phyloP scores from a whole-genome alignment of 2,329 filamentous ascomycete genomes.

The Sordariomycetes sp. region DNA sequence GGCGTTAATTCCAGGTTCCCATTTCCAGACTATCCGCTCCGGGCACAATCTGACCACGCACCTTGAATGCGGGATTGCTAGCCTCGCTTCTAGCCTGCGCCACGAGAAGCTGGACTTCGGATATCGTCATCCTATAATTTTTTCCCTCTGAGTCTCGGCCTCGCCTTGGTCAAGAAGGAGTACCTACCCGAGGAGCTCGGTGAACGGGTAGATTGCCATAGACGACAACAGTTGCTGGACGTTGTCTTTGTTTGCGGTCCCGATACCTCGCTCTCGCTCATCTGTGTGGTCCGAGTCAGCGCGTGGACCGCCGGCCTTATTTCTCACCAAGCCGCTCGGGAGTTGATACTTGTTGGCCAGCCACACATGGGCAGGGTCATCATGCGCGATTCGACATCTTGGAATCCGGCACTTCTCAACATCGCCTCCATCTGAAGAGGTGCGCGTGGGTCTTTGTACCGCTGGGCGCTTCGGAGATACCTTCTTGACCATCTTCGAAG shows the following conservation, averaged over 20 bases:
- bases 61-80: constrained; percentile 43
- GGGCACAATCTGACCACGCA: constrained; percentile 17
- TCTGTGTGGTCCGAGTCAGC: constrained; percentile 21
- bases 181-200: constrained; percentile 5
- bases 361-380: constrained; percentile 58
- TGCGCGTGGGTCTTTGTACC: constrained; percentile 55
- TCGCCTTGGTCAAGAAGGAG: background rate
- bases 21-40: background rate
- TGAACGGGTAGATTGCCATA: constrained; percentile 5
- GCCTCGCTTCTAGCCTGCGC: constrained; percentile 44
- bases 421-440: constrained; percentile 48
- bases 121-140: constrained; percentile 37
- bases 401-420: constrained; percentile 53
- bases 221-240: constrained; percentile 16
- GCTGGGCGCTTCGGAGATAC: constrained; percentile 52
- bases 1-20: background rate
- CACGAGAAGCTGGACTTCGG: constrained; percentile 46
- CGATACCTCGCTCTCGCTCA: constrained; percentile 39
- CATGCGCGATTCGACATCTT: constrained; percentile 54
- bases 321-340: background rate
- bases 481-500: constrained; percentile 56
- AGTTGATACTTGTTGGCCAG: constrained; percentile 53
- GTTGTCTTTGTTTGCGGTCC: constrained; percentile 40
- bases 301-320: background rate
- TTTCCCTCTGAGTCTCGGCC: no score